These are phyloP conservation scores for Camellia lanceoleosa DNA, from an alignment of 148 eudicot species.

Conservation along the genomic window DNA sequence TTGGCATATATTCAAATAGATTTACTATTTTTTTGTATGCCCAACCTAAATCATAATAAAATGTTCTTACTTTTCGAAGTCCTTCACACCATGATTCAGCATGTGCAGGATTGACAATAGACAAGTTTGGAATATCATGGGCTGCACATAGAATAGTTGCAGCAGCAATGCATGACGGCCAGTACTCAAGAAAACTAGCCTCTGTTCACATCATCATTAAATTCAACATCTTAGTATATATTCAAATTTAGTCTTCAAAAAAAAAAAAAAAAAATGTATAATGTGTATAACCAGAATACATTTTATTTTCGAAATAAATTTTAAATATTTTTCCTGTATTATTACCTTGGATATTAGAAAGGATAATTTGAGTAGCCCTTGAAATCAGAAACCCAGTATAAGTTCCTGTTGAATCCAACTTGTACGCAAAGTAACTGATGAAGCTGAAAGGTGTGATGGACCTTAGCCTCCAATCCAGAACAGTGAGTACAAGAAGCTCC, in stretches of 20 bases:
- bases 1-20: too few species aligned
- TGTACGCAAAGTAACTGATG: conserved; percentile 64
- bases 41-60: background rate
- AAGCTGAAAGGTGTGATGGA: conserved; percentile 76
- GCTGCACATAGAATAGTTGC: conserved; percentile 81
- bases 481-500: conserved; percentile 76
- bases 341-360: conserved; percentile 70
- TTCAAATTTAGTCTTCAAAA: too few species aligned
- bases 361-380: conserved; percentile 62
- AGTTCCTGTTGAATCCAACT: conserved; percentile 60
- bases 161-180: conserved; percentile 93
- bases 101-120: conserved; percentile 56
- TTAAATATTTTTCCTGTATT: background rate
- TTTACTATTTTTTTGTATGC: background rate
- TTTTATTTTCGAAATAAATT: too few species aligned
- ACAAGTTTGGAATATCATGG: conserved; percentile 67
- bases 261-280: too few species aligned
- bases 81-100: conserved; percentile 91
- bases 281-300: too few species aligned
- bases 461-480: conserved; percentile 79
- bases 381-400: conserved; percentile 49
- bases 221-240: background rate
- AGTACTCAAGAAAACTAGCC: conserved; percentile 60
- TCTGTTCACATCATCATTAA: conserved; percentile 36
- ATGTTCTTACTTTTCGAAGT: conserved; percentile 63